Evolutionary conservation across 148 eudicot genomes (phyloP).

Genomic region (Chenopodium album): DNA sequence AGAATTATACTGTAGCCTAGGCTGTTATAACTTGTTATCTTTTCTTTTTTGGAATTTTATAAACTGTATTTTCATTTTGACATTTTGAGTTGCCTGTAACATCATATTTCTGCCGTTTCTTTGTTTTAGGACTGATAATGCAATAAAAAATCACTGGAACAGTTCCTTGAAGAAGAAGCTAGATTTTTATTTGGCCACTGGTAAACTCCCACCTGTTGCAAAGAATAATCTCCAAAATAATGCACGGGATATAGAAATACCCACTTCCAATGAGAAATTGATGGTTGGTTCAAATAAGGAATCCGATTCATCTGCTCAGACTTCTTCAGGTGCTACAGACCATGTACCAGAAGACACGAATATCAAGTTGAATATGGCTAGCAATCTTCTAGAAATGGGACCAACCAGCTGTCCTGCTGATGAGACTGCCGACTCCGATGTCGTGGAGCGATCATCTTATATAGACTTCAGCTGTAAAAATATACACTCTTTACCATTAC

Average conservation of each 20-base stretch:
- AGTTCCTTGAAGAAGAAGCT: slow-evolving; percentile 96
- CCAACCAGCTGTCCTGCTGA: slow-evolving; percentile 35
- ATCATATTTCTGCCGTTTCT: neutral
- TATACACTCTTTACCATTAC: slow-evolving; percentile 27
- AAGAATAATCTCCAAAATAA: slow-evolving; percentile 47
- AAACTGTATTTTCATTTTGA: neutral
- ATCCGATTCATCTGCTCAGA: slow-evolving; percentile 61
- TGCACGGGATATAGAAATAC: slow-evolving; percentile 38
- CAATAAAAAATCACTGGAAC: slow-evolving; percentile 98
- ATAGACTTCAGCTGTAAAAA: slow-evolving; percentile 22
- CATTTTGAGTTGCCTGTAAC: neutral
- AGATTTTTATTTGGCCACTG: slow-evolving; percentile 82
- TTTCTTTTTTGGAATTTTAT: neutral
- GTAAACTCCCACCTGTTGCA: slow-evolving; percentile 74
- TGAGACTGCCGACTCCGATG: slow-evolving; percentile 51
- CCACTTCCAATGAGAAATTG: slow-evolving; percentile 40
- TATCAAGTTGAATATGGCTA: slow-evolving; percentile 37
- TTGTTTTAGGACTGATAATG: slow-evolving; percentile 83
- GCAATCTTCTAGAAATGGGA: slow-evolving; percentile 30
- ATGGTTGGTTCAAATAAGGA: slow-evolving; percentile 44
- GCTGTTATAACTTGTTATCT: neutral
- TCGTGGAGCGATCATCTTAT: slow-evolving; percentile 30
- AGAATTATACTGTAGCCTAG: too few species aligned
- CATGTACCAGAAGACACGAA: slow-evolving; percentile 44
- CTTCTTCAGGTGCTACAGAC: slow-evolving; percentile 62